phyloP scores from a whole-genome alignment of 2,329 filamentous ascomycete species.

The Gaeumannomyces tritici region DNA sequence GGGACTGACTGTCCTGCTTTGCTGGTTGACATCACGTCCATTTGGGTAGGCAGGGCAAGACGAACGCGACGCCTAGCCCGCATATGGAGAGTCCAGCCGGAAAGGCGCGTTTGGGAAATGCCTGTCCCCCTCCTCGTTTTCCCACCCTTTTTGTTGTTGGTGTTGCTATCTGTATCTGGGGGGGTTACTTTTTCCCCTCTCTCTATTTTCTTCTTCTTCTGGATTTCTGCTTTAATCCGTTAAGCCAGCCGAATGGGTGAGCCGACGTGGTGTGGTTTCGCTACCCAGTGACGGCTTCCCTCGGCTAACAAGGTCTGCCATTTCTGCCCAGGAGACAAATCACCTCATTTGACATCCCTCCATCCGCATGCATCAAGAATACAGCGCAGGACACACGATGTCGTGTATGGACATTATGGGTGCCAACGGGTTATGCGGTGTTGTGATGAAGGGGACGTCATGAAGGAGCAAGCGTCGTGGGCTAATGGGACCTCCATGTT shows the following conservation, averaged over 20 bases:
- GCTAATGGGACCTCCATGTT: neutral
- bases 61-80: neutral
- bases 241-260: neutral
- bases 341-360: neutral
- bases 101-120: no score
- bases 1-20: no score
- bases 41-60: neutral
- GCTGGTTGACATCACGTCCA: neutral
- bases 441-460: neutral
- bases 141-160: no score
- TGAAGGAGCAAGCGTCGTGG: neutral
- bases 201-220: no score
- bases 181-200: no score
- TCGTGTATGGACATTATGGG: neutral
- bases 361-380: neutral
- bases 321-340: neutral
- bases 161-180: no score
- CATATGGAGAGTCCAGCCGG: neutral
- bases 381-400: neutral
- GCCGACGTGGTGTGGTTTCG: neutral
- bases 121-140: no score
- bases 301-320: neutral
- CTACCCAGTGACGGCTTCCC: neutral
- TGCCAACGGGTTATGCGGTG: neutral
- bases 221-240: neutral